Evolutionary conservation across 176 grass and related monocot genomes (phyloP), one percentile per base, ranked within the genome.

Genomic region (Eleusine coracana): DNA sequence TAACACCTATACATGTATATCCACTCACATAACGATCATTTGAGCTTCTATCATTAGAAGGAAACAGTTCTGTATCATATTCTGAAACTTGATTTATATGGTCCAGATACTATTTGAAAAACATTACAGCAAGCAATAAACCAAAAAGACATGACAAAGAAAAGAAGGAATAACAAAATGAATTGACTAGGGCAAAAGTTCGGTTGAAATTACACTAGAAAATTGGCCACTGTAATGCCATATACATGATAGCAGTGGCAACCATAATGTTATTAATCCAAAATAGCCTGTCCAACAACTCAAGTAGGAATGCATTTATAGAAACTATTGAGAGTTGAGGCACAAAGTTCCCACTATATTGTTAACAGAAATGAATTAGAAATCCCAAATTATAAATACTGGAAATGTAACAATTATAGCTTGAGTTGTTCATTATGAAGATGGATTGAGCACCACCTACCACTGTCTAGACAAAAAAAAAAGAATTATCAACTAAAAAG

Each of bases 1-100:
- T 71, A 59, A 58, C 66, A 25, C 8, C 27, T 27, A 59, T 46
- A 81, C 23, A 71, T 18, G 60, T 48, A 66, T 34, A 66, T 46
- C 66, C 37, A 60, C 67, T 58, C 52, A 71, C 29, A 8, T n/a
- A 81, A 59, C 20, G 20, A 81, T 10, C 51, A 60, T 46, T 21
- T n/a, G 61, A 52, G 42, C 56, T 60, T 71, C 61, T 82, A 59
- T 71, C 29, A 5, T 10, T 82, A 55, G 14, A 42, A 51, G 25
- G 27, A 16, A 1, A 29, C 12, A 34, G 28, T 65, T 41, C 37
- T 42, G 17, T 59, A 56, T 60, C 38, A 31, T 65, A 29, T 63
- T 29, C 27, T 60, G 18, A 60, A 12, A 46, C 44, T 10, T 46
- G 10, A 11, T 46, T 46, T 46, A 46, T 46, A 46, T 46, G 44